Evolutionary conservation across 352 stramenopile species (phyloP).

Genomic region (Pilasporangium apinafurcum): DNA sequence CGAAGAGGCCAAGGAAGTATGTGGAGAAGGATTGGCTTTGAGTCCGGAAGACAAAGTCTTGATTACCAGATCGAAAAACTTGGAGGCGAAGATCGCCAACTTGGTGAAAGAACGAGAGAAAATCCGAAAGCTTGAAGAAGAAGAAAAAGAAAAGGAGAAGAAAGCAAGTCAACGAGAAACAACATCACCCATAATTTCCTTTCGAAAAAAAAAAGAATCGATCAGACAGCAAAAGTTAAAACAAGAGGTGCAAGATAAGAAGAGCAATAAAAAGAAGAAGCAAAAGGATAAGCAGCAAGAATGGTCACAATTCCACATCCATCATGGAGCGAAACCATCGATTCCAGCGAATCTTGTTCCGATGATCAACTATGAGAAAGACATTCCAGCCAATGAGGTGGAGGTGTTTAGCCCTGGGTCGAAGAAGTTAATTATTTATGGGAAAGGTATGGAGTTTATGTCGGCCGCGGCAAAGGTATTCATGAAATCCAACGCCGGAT

Average conservation of each 20-base stretch:
- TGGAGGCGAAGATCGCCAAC: conserved; percentile 8
- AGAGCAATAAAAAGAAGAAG: conserved; percentile 18
- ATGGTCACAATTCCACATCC: neutral
- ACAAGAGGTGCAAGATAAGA: conserved; percentile 9
- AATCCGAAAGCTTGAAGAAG: conserved; percentile 8
- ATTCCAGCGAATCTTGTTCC: neutral
- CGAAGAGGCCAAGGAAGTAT: conserved; percentile 22
- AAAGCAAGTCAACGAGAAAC: conserved; percentile 10
- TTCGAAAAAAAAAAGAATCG: neutral
- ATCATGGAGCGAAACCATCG: neutral
- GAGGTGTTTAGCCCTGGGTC: conserved; percentile 14
- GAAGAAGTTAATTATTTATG: conserved; percentile 10
- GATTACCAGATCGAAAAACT: conserved; percentile 9
- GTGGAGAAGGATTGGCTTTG: conserved; percentile 24
- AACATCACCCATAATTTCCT: conserved; percentile 6
- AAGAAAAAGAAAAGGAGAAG: conserved; percentile 18
- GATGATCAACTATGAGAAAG: conserved; percentile 25
- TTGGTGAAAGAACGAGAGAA: too few relatives aligned
- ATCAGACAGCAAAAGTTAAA: conserved; percentile 1
- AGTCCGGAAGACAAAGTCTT: conserved; percentile 13
- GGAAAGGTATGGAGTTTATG: conserved; percentile 13
- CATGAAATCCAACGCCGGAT: conserved; percentile 15
- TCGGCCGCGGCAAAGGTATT: conserved; percentile 11
- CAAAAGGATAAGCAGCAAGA: too few relatives aligned
- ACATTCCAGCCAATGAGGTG: conserved; percentile 21